Evolutionary conservation across 306 rosid species (phyloP).

Genomic region (Fragaria nilgerrensis): DNA sequence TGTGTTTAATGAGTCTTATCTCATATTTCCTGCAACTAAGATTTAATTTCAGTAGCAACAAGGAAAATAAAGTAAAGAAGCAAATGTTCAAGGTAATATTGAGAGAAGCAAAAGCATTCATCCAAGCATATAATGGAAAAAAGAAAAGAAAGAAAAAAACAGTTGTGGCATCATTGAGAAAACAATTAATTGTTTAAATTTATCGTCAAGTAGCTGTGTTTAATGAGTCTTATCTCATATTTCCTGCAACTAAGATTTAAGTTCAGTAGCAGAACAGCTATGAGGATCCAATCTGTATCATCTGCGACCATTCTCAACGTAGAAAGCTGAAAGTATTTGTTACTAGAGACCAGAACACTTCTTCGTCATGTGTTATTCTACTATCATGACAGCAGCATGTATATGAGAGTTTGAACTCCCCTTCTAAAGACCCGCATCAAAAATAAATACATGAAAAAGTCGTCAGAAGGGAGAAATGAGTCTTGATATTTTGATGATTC

Average conservation of each 20-base stretch:
- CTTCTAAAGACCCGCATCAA: neutral
- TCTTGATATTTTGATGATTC: neutral
- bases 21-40: neutral
- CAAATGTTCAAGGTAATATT: neutral
- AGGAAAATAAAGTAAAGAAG: neutral
- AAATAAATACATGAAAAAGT: too few relatives aligned
- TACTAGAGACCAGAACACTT: conserved; percentile 4
- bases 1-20: neutral
- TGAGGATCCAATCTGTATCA: neutral
- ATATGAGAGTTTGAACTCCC: neutral
- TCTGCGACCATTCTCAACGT: neutral
- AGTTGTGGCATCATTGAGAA: neutral
- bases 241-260: neutral
- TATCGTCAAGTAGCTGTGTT: neutral
- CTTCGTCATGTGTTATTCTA: neutral
- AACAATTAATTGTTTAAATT: neutral
- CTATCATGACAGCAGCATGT: neutral
- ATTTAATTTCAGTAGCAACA: neutral
- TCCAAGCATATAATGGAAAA: neutral
- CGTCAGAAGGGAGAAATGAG: too few relatives aligned
- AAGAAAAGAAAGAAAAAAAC: neutral
- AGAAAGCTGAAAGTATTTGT: neutral
- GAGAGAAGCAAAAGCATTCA: neutral
- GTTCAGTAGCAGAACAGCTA: neutral
- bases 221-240: neutral